These are phyloP conservation scores for Kluyveromyces sp. DNA, from an alignment of 1,139 yeast species.

Conservation along the genomic window DNA sequence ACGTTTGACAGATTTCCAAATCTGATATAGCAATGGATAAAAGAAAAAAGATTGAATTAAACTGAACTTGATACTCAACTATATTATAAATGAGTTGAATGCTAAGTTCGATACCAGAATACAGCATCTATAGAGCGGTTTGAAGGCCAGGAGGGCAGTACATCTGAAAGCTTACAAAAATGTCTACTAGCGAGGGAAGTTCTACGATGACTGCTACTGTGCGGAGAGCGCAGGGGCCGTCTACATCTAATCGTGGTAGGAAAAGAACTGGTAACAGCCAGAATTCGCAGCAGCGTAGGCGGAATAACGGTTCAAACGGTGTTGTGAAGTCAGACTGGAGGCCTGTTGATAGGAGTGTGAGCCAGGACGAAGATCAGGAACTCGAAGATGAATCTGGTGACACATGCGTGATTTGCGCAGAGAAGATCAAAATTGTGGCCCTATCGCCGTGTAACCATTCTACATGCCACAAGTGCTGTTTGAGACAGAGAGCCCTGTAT, in stretches of 20 bases:
- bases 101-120: too few species aligned
- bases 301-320: neutral
- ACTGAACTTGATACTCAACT: neutral
- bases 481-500: slow-evolving; percentile 77
- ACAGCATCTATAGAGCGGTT: neutral
- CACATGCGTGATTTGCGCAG: slow-evolving; percentile 80
- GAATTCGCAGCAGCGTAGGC: neutral
- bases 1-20: too few species aligned
- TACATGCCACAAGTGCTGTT: slow-evolving; percentile 76
- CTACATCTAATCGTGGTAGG: slow-evolving; percentile 2
- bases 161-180: neutral
- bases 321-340: neutral
- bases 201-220: neutral
- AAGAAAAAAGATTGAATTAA: neutral
- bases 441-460: slow-evolving; percentile 78
- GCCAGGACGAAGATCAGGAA: slow-evolving; percentile 7
- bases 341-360: neutral
- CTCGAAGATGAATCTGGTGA: slow-evolving; percentile 37
- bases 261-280: neutral
- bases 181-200: neutral
- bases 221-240: slow-evolving; percentile 6
- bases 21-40: too few species aligned
- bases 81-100: too few species aligned
- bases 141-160: neutral
- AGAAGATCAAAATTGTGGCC: slow-evolving; percentile 54